Percentiles rank a stretch among this genome's conserved stretches.
phyloP scores from a whole-genome alignment of 2,329 filamentous ascomycete species.

The Trichothecium roseum region DNA sequence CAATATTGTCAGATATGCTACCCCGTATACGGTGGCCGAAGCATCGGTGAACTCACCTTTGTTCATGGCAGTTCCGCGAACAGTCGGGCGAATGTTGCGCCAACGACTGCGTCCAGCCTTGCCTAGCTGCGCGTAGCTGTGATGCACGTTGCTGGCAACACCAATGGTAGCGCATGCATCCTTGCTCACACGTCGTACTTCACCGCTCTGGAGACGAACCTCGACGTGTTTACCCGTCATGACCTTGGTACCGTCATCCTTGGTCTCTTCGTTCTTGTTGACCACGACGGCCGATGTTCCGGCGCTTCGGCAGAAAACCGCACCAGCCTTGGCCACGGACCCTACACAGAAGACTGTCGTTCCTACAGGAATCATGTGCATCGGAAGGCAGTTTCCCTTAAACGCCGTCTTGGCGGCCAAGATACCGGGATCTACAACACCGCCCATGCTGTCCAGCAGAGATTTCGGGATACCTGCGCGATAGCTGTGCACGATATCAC shows the following conservation, averaged over 20 bases:
- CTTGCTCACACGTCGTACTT: constrained; percentile 79
- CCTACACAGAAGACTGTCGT: constrained; percentile 88
- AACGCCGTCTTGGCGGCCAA: constrained; percentile 89
- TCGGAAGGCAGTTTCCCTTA: constrained; percentile 85
- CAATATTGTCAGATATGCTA: constrained; percentile 4
- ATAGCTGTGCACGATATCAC: constrained; percentile 88
- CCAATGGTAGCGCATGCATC: constrained; percentile 93
- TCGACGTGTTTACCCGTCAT: constrained; percentile 70
- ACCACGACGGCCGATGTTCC: constrained; percentile 86
- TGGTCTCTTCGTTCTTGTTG: constrained; percentile 72
- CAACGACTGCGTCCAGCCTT: constrained; percentile 91
- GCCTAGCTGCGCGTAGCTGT: constrained; percentile 82
- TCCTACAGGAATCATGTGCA: constrained; percentile 94
- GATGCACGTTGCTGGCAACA: constrained; percentile 84
- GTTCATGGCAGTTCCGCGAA: constrained; percentile 98
- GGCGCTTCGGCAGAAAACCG: constrained; percentile 88
- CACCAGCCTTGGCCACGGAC: constrained; percentile 59
- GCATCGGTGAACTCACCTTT: constrained; percentile 49
- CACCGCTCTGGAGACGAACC: constrained; percentile 82
- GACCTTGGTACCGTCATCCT: constrained; percentile 46
- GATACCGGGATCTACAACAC: constrained; percentile 87
- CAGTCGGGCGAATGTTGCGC: constrained; percentile 89
- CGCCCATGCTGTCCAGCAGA: constrained; percentile 84
- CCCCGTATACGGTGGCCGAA: background rate
- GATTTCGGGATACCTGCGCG: constrained; percentile 79